phyloP scores from a whole-genome alignment of 441 rosid genomes.

The Brassica balearica region DNA sequence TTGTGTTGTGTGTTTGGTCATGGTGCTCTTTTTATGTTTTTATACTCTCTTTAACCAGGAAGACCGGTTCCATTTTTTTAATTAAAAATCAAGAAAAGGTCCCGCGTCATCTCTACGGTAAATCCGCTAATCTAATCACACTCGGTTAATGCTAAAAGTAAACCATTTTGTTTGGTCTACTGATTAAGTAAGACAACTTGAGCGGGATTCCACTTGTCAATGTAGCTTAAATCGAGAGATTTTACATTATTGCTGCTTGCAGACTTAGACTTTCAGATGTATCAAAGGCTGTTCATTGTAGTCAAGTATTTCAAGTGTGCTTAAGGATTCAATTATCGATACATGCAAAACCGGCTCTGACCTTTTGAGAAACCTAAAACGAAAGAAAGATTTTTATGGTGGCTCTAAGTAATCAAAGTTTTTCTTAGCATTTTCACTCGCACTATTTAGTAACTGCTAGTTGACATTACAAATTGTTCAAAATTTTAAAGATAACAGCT shows the following conservation, averaged over 20 bases:
- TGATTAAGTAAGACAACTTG: too few relatives aligned
- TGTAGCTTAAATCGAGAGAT: too few relatives aligned
- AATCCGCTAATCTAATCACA: too few relatives aligned
- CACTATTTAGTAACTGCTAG: not conserved
- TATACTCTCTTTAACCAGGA: not conserved
- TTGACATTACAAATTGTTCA: not conserved
- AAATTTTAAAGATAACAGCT: not conserved
- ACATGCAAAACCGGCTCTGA: slow-evolving; percentile 15
- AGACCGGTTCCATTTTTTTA: too few relatives aligned
- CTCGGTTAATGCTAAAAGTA: too few relatives aligned
- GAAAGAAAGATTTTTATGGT: not conserved
- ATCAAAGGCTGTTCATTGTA: slow-evolving; percentile 25
- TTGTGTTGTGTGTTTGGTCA: not conserved
- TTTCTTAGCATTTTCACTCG: slow-evolving; percentile 13
- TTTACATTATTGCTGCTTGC: not conserved
- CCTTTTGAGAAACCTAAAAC: slow-evolving; percentile 38
- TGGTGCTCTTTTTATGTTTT: not conserved
- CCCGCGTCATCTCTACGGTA: too few relatives aligned
- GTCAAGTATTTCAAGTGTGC: slow-evolving; percentile 10
- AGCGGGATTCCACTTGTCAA: too few relatives aligned
- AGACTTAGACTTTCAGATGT: slow-evolving; percentile 17
- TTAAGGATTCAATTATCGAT: slow-evolving; percentile 20
- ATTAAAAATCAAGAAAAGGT: too few relatives aligned
- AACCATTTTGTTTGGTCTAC: too few relatives aligned
- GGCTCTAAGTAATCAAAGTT: not conserved